Base-by-base conservation (phyloP, 2,329 filamentous ascomycete species). In the Aphanoascus verrucosus region DNA sequence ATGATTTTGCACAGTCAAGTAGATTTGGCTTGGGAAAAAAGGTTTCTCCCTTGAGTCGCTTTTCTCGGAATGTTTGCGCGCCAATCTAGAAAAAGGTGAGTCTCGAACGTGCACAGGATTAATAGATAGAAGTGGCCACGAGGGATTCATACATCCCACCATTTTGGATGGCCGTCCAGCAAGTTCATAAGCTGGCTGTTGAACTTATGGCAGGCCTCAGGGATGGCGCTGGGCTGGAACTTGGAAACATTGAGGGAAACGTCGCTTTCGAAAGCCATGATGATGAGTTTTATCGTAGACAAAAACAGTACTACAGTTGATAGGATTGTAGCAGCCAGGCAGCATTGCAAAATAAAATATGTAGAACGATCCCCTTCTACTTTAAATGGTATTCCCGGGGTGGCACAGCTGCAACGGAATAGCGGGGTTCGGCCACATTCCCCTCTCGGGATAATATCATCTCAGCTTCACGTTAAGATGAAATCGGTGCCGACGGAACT, bases 11-110 rank as follows among this genome's bases (percentile, higher is more conserved):
- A 15, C 68, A 65, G 0, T 72, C 67, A 0, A 81, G 65, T 2
- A 74, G 65, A 1, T 69, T 62, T 0, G 75, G 74, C 51, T 67
- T 68, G 1, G 77, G 76, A 1, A 80, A 61, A 0, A 73, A 67
- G 0, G 76, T 79, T 59, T 81, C 73, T 38, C 78, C 78, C 19
- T 72, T 71, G 66, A 70, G 73, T 12, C 74, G 68, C 72, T 81
- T 76, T 58, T 76, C 67, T 3, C 79, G 72, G 60, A 79, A 81
- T 59, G 72, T 74, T 12, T 69, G 67, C 6, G 77, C 75, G 7
- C 78, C 78, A 38, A 47, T 35, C 53, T 55, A 17, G 19, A 40
- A n/a, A n/a, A n/a, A 6, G 23, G 23, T 38, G 17, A 38, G n/a
- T 46, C 42, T 14, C 5, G 38, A 6, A 14, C 19, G 28, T 34